Conservation (phyloP, 352 stramenopile genomes). For the Phytophthora sp. region DNA sequence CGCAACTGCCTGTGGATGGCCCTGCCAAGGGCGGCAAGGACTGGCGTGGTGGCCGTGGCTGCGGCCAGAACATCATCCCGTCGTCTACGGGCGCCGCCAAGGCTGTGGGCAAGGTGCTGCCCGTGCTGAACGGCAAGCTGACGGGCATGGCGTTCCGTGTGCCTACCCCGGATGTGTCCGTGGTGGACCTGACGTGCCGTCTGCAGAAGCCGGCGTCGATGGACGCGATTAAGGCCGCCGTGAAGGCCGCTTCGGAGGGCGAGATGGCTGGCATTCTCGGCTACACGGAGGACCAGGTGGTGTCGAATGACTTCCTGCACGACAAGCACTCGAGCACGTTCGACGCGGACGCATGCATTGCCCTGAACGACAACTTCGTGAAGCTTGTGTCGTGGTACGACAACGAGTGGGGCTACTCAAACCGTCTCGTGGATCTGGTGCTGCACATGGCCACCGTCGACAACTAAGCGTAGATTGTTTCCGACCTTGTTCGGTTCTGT, state of each 20-base stretch:
- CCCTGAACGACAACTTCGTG: constrained; percentile 97
- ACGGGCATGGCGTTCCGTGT: constrained; percentile 94
- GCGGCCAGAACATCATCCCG: constrained; percentile 98
- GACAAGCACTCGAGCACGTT: constrained; percentile 57
- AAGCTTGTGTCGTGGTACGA: constrained; percentile 99
- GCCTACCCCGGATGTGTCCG: constrained; percentile 88
- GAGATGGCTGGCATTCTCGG: constrained; percentile 96
- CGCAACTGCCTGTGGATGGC: constrained; percentile 97
- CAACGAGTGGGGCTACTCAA: constrained; percentile 99
- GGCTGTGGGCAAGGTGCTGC: constrained; percentile 71
- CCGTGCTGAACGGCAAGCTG: constrained; percentile 91
- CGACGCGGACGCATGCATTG: constrained; percentile 38
- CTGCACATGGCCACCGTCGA: constrained; percentile 90
- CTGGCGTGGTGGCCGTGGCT: constrained; percentile 96
- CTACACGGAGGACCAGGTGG: constrained; percentile 97
- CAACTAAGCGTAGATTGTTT: too few species aligned
- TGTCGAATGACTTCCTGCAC: constrained; percentile 98
- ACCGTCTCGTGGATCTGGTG: constrained; percentile 97
- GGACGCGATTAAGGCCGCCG: constrained; percentile 96
- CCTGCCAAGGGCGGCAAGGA: constrained; percentile 95
- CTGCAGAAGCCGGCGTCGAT: constrained; percentile 93
- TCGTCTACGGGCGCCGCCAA: constrained; percentile 97
- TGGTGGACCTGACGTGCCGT: constrained; percentile 89
- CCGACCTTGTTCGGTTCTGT: too few species aligned
- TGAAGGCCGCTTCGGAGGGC: constrained; percentile 94